Conservation (phyloP, 305 asterid genomes). For the Vinca major region DNA sequence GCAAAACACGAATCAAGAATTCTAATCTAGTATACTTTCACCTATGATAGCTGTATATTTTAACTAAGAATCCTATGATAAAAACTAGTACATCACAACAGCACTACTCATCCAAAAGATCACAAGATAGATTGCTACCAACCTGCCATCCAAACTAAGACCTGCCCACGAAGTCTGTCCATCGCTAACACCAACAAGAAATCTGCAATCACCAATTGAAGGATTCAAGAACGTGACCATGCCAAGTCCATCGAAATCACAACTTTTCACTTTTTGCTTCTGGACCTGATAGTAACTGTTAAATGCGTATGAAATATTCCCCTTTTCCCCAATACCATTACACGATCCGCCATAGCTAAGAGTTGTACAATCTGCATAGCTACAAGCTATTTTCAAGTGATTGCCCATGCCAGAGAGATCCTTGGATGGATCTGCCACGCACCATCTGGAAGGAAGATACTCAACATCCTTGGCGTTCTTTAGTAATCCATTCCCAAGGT, state of each 20-base stretch:
- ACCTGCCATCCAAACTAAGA: constrained; percentile 18
- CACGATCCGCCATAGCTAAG: constrained; percentile 86
- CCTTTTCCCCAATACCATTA: constrained; percentile 60
- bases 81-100: constrained; percentile 23
- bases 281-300: constrained; percentile 77
- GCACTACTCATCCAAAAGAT: constrained; percentile 14
- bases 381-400: constrained; percentile 70
- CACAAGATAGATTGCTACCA: constrained; percentile 13
- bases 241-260: constrained; percentile 92
- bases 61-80: constrained; percentile 22
- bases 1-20: too few relatives aligned
- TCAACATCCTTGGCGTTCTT: constrained; percentile 61
- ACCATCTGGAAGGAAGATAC: constrained; percentile 87
- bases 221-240: constrained; percentile 84
- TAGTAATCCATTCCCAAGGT: constrained; percentile 60
- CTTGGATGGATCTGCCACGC: constrained; percentile 66
- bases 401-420: constrained; percentile 54
- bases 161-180: constrained; percentile 33
- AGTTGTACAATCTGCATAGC: constrained; percentile 81
- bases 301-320: constrained; percentile 76
- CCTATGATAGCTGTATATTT: constrained; percentile 14
- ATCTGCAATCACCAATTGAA: constrained; percentile 70
- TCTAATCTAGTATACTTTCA: constrained; percentile 26
- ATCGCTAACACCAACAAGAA: constrained; percentile 71
- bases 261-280: constrained; percentile 66